Percentiles rank a stretch among this genome's conserved stretches.
phyloP scores from a whole-genome alignment of 257 asterid genomes.

The Primulina huaijiensis region DNA sequence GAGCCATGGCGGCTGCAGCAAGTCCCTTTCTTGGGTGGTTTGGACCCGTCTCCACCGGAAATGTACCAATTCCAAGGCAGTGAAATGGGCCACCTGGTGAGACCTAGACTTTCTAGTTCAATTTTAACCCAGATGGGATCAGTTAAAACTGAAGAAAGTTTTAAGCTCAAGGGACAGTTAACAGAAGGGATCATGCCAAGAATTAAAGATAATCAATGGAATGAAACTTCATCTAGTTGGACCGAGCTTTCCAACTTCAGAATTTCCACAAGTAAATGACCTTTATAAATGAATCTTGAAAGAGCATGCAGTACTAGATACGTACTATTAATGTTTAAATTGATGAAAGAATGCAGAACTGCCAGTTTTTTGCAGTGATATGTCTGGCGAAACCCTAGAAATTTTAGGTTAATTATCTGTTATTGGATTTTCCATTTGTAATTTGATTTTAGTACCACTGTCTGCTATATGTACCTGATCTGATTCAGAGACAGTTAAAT shows the following conservation, averaged over 20 bases:
- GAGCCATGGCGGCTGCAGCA: constrained; percentile 75
- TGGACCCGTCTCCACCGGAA: constrained; percentile 36
- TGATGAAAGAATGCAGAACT: too few relatives aligned
- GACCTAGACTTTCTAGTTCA: constrained; percentile 34
- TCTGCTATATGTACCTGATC: too few relatives aligned
- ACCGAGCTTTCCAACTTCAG: constrained; percentile 45
- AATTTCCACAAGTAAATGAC: constrained; percentile 39
- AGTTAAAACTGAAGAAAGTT: constrained; percentile 41
- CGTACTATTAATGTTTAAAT: too few relatives aligned
- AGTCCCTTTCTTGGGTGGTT: constrained; percentile 50
- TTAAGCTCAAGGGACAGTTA: constrained; percentile 34
- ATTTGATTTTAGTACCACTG: neutral
- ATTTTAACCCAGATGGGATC: constrained; percentile 39
- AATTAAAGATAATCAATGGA: constrained; percentile 29
- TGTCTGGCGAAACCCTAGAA: neutral
- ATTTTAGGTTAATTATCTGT: neutral
- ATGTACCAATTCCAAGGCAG: constrained; percentile 31
- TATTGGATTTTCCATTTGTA: neutral
- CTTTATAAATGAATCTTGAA: constrained; percentile 10
- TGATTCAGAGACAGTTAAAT: too few relatives aligned
- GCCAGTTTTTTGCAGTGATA: too few relatives aligned
- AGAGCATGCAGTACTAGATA: too few relatives aligned
- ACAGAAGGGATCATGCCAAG: constrained; percentile 24
- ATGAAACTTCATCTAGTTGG: constrained; percentile 30
- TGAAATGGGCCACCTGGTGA: constrained; percentile 4